Conservation (phyloP, 495 filamentous ascomycete genomes). For the Diplogelasinospora grovesii region DNA sequence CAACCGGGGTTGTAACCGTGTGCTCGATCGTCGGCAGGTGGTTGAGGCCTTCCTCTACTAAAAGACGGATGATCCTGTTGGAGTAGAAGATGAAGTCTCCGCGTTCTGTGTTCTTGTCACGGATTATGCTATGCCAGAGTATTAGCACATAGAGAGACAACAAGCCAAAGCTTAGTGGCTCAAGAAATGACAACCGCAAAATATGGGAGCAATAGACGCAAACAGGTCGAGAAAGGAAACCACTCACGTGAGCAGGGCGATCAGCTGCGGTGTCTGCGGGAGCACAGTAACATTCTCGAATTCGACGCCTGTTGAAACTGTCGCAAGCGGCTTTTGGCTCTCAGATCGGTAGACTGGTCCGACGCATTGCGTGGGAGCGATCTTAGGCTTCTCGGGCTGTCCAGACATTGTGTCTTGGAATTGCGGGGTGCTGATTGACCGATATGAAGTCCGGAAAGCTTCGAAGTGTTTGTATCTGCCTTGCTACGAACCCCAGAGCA, state of each 20-base stretch:
- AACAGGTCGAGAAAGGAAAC: slow-evolving; percentile 12
- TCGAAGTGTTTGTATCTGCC: too few relatives aligned
- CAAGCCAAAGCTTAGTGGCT: too few relatives aligned
- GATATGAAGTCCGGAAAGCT: not conserved
- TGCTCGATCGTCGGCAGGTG: slow-evolving; percentile 88
- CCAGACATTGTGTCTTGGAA: slow-evolving; percentile 19
- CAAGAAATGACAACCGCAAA: too few relatives aligned
- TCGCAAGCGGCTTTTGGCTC: slow-evolving; percentile 78
- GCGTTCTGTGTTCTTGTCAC: slow-evolving; percentile 78
- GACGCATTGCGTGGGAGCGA: slow-evolving; percentile 62
- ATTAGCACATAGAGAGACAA: too few relatives aligned
- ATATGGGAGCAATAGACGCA: not conserved
- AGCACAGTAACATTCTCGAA: slow-evolving; percentile 86
- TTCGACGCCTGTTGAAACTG: slow-evolving; percentile 75
- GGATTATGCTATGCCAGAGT: slow-evolving; percentile 67
- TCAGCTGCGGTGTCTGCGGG: slow-evolving; percentile 91
- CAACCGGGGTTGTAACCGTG: slow-evolving; percentile 83
- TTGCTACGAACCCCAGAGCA: too few relatives aligned
- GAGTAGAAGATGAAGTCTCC: slow-evolving; percentile 99
- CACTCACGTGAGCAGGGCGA: slow-evolving; percentile 91
- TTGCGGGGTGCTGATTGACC: too few relatives aligned
- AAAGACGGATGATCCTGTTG: slow-evolving; percentile 94
- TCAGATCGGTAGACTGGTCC: slow-evolving; percentile 73
- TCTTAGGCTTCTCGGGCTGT: slow-evolving; percentile 5
- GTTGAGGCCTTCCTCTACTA: slow-evolving; percentile 96